Conservation (phyloP, 192 early-diverging fungal genomes). For the Geranomyces variabilis region DNA sequence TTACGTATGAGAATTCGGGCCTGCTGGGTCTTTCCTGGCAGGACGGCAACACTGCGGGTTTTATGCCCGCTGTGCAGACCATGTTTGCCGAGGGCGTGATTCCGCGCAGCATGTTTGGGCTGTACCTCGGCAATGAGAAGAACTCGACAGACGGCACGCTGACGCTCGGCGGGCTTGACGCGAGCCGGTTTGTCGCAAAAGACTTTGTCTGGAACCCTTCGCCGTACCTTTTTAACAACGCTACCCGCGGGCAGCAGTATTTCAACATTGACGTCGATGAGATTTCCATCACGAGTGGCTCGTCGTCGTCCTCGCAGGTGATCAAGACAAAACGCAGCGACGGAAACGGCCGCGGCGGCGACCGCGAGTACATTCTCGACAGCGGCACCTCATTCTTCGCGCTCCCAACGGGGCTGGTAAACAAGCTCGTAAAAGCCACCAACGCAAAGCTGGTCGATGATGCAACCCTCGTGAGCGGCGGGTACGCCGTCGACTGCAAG, state of each 20-base stretch:
- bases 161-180: neutral
- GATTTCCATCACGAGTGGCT: too few relatives aligned
- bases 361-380: neutral
- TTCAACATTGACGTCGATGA: neutral
- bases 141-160: neutral
- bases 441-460: neutral
- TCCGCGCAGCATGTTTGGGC: neutral
- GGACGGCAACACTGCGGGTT: neutral
- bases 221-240: neutral
- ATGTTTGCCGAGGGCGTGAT: neutral
- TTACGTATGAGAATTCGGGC: neutral
- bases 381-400: neutral
- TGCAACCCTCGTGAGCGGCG: neutral
- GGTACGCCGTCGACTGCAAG: neutral
- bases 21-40: neutral
- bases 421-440: neutral
- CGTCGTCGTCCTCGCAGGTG: too few relatives aligned
- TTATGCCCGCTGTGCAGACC: neutral
- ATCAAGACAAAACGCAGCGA: neutral
- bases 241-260: neutral
- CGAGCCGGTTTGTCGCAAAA: neutral
- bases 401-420: neutral
- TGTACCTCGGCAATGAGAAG: neutral
- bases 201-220: constrained; percentile 1
- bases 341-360: neutral